Conservation (phyloP, 1,284 basidiomycete genomes). For the Naganishia albida region DNA sequence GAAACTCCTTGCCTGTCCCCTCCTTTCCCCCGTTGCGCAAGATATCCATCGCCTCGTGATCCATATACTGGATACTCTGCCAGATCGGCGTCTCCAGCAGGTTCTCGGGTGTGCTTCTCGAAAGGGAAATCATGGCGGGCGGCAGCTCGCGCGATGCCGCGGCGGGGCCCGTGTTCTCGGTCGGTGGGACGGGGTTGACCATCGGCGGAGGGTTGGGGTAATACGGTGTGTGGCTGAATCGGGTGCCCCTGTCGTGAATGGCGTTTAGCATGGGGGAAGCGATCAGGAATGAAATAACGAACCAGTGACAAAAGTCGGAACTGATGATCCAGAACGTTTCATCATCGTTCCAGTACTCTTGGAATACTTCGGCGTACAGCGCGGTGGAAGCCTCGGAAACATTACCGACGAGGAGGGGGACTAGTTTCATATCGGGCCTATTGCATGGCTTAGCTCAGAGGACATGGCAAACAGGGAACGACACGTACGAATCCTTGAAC, state of each 20-base stretch:
- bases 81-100: constrained; percentile 79
- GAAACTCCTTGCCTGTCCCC: constrained; percentile 66
- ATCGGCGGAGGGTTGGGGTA: constrained; percentile 65
- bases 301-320: constrained; percentile 99
- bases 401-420: constrained; percentile 89
- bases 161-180: constrained; percentile 59
- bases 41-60: constrained; percentile 48
- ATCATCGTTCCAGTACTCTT: constrained; percentile 72
- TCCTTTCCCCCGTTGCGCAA: constrained; percentile 45
- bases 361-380: constrained; percentile 69
- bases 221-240: constrained; percentile 90
- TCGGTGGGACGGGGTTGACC: constrained; percentile 57
- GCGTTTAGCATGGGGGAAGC: not conserved
- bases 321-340: constrained; percentile 88
- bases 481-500: constrained; percentile 67
- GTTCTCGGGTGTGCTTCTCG: constrained; percentile 71
- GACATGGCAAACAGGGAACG: not conserved
- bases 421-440: constrained; percentile 64
- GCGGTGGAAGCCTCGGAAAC: constrained; percentile 66
- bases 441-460: constrained; percentile 5
- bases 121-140: constrained; percentile 47
- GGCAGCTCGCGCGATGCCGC: constrained; percentile 44
- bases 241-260: constrained; percentile 67
- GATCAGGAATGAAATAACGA: constrained; percentile 41
- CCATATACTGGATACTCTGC: constrained; percentile 56